Conservation (phyloP, 2,329 filamentous ascomycete genomes). For the Paecilomyces formosus region DNA sequence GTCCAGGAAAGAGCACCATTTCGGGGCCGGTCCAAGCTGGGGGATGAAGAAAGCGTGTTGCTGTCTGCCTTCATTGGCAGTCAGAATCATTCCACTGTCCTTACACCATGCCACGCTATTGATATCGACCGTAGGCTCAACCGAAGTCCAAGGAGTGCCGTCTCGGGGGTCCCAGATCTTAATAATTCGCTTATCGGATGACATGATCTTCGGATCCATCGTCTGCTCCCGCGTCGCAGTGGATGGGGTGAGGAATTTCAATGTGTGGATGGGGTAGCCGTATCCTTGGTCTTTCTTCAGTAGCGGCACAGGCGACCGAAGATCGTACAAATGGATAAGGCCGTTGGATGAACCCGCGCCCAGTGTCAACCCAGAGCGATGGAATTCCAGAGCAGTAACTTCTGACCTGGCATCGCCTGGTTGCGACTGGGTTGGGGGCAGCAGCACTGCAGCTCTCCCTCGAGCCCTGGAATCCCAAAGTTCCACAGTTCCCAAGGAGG, state of each 20-base stretch:
- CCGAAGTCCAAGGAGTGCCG: slow-evolving; percentile 87
- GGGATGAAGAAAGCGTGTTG: slow-evolving; percentile 95
- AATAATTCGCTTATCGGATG: slow-evolving; percentile 90
- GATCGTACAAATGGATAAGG: slow-evolving; percentile 82
- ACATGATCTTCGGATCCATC: slow-evolving; percentile 67
- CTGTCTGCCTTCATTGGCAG: slow-evolving; percentile 91
- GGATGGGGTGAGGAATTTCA: slow-evolving; percentile 59
- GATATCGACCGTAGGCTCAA: slow-evolving; percentile 89
- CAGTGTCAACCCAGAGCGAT: slow-evolving; percentile 72
- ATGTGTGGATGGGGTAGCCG: slow-evolving; percentile 81
- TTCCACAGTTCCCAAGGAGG: slow-evolving; percentile 88
- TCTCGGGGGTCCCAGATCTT: slow-evolving; percentile 87
- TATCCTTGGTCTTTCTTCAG: slow-evolving; percentile 94
- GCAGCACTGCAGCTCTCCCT: slow-evolving; percentile 69
- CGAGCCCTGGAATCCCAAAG: slow-evolving; percentile 90
- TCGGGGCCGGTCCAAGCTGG: slow-evolving; percentile 83
- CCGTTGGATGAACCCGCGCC: slow-evolving; percentile 84
- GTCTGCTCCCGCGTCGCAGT: slow-evolving; percentile 65
- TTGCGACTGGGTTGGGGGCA: slow-evolving; percentile 42
- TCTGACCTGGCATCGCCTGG: slow-evolving; percentile 44
- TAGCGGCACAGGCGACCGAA: slow-evolving; percentile 77
- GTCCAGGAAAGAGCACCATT: slow-evolving; percentile 94
- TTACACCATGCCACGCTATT: slow-evolving; percentile 92
- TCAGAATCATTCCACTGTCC: slow-evolving; percentile 88
- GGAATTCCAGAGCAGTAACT: slow-evolving; percentile 83